Base-by-base conservation (phyloP, 257 asterid species). In the Solanum clarkiae region DNA sequence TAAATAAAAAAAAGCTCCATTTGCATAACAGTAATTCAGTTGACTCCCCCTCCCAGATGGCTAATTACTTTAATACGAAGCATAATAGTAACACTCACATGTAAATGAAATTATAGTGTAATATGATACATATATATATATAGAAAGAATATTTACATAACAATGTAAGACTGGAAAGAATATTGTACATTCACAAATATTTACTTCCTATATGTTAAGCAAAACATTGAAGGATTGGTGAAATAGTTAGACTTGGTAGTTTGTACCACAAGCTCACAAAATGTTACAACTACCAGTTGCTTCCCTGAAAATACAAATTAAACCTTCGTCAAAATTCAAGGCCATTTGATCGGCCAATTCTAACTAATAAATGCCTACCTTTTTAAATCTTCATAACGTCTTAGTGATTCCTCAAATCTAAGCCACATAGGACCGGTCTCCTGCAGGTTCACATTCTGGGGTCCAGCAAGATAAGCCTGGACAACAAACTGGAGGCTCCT, bases 381-480 rank as follows among this genome's bases (percentile, higher is more conserved):
- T 70, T 88, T 89, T n/a, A 84, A 72, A 55, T 85, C 91, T 55
- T 92, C 92, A 32, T 92, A 95, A 20, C 92, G 94, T 90, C 84
- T 63, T 71, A 93, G 47, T 17, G 93, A 90, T 87, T 94, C 97
- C 87, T 92, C 90, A 84, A 94, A 96, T 89, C 91, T 96, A 22
- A 77, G 86, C 95, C 93, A 91, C 16, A 87, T 51, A 29, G 97
- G 93, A 60, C 95, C 91, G 10, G 94, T 90, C 87, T 92, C 95
- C 86, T 92, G 94, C 80, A 89, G 85, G 93, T 89, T 95, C 84
- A 92, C 99, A 44, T 92, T 95, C 90, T 92, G 94, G 24, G 99
- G 98, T 51, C 99, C 99, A 13, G 89, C 89, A 59, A 96, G 88
- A 86, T 93, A 96, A 81, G 98, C 98, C 88, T 95, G 97, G 85